Percentiles rank a stretch among this genome's conserved stretches.
Evolutionary conservation across 495 filamentous ascomycete species (phyloP).

Genomic region (Lasiosphaeria ovina): DNA sequence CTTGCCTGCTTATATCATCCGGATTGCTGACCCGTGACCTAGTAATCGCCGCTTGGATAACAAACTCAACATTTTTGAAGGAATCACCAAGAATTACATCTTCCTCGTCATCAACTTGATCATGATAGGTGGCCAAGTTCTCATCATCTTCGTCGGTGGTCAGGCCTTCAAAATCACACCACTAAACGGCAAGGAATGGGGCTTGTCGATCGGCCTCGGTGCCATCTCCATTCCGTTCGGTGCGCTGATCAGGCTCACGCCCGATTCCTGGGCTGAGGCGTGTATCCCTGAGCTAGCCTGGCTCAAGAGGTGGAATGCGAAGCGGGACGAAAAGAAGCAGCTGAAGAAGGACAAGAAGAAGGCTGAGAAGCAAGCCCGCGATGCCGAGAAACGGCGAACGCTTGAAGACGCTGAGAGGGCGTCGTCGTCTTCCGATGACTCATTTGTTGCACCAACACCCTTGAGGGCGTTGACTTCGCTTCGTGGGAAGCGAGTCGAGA

Average conservation of each 20-base stretch:
- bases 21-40: neutral
- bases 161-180: slow-evolving; percentile 65
- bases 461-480: slow-evolving; percentile 25
- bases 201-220: slow-evolving; percentile 66
- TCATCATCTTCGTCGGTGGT: slow-evolving; percentile 76
- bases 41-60: slow-evolving; percentile 76
- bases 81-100: slow-evolving; percentile 73
- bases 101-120: slow-evolving; percentile 79
- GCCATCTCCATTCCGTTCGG: slow-evolving; percentile 70
- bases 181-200: slow-evolving; percentile 67
- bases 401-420: neutral
- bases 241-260: slow-evolving; percentile 58
- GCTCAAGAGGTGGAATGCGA: slow-evolving; percentile 4
- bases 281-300: slow-evolving; percentile 21
- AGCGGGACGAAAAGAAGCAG: slow-evolving; percentile 8
- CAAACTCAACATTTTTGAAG: slow-evolving; percentile 85
- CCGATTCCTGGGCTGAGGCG: slow-evolving; percentile 45
- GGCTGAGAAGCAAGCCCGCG: neutral
- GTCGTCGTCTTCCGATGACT: slow-evolving; percentile 10
- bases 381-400: neutral
- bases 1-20: slow-evolving; percentile 1
- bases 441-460: slow-evolving; percentile 12
- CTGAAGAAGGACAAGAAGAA: slow-evolving; percentile 2
- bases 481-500: slow-evolving; percentile 23
- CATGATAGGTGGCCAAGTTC: slow-evolving; percentile 83